Evolutionary conservation across 2,329 filamentous ascomycete species (phyloP), one percentile per base, ranked within the genome.

Genomic region (Stemphylium vesicarium): DNA sequence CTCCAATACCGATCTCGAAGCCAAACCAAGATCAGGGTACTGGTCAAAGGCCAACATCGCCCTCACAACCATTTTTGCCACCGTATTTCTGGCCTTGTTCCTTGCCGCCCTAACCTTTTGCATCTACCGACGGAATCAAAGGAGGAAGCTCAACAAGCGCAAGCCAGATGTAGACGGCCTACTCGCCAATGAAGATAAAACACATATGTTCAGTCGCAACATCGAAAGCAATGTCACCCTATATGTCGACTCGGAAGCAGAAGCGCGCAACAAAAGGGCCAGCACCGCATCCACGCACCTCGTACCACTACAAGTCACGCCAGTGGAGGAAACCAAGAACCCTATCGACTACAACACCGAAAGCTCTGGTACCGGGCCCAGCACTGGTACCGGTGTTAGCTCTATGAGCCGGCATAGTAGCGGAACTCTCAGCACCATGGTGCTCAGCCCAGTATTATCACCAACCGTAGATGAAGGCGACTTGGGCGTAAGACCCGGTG

Each of bases 181-280:
- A 4, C 60, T 74, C 36, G 60, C 55, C 8, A 60, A 71, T 40
- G 66, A 71, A 41, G 69, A 73, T 53, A 72, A 68, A 35, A 63
- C 60, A 12, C 68, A 47, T 62, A 73, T 74, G 72, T 74, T 73
- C 65, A 71, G 64, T 37, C 62, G 65, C 6, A 53, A 70, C 10
- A 55, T 68, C n/a, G 57, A 52, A 20, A 66, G 65, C 48, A 73
- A 67, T 44, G 60, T 74, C 8, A 68, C 64, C 0, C 47, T 74
- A 10, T 73, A 71, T 35, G 61, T 74, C 43, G 66, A 72, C 51
- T 52, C 60, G 4, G 60, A 68, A 35, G 41, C 48, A 12, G 59
- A 68, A 2, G 57, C 53, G 10, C 49, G 56, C 12, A 63, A 52
- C 56, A 65, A 62, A 32, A 53, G 62, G 8, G 44, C 52, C n/a